Percentiles rank a stretch among this genome's conserved stretches.
Evolutionary conservation across 2,329 filamentous ascomycete species (phyloP).

Genomic region (Pseudogymnoascus sp.): DNA sequence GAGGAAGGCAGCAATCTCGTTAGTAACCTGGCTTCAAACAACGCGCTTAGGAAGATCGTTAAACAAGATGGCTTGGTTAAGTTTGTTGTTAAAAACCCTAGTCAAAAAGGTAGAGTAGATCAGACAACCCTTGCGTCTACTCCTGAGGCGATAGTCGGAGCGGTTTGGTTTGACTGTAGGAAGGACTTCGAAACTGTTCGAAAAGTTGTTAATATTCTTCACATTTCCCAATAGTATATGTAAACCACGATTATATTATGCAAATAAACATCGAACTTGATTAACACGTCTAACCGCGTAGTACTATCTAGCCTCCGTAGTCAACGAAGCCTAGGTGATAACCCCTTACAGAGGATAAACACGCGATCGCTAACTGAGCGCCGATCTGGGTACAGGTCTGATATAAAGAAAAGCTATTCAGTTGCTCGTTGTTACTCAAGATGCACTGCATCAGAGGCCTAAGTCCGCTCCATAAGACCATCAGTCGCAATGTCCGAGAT

Average conservation of each 20-base stretch:
- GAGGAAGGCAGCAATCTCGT: background rate
- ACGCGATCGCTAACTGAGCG: too few species aligned
- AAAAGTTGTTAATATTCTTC: background rate
- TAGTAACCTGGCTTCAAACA: background rate
- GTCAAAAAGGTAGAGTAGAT: background rate
- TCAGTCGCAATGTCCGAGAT: too few species aligned
- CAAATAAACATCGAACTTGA: background rate
- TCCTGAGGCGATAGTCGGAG: background rate
- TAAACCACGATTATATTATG: too few species aligned
- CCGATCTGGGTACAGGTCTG: too few species aligned
- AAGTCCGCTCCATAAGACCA: too few species aligned
- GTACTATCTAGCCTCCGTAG: too few species aligned
- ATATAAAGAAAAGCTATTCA: too few species aligned
- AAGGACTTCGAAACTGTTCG: background rate
- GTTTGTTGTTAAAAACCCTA: background rate
- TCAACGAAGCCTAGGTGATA: too few species aligned
- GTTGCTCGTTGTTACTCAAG: too few species aligned
- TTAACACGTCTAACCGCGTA: too few species aligned
- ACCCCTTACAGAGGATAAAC: too few species aligned
- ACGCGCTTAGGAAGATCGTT: background rate
- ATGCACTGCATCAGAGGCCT: too few species aligned
- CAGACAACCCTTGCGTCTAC: background rate
- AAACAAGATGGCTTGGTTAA: background rate
- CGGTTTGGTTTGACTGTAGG: background rate
- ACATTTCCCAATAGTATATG: background rate